phyloP scores from a whole-genome alignment of 2,329 filamentous ascomycete genomes.

The Lecanicillium sp. region DNA sequence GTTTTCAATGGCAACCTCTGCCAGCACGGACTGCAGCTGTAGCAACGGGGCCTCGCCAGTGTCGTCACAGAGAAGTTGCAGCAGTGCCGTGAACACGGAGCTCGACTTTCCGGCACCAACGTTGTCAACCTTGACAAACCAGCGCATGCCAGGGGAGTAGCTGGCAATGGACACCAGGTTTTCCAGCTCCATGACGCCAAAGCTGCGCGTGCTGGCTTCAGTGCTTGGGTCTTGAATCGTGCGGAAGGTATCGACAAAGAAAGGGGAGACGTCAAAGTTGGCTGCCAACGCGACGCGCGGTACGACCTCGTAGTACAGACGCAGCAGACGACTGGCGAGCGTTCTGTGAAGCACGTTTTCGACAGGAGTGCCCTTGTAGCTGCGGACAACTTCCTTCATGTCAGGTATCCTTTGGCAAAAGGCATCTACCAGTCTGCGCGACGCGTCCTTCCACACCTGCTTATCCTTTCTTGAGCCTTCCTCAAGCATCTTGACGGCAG shows the following conservation, averaged over 20 bases:
- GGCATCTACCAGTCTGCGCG: slow-evolving; percentile 59
- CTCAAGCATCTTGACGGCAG: slow-evolving; percentile 54
- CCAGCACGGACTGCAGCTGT: slow-evolving; percentile 48
- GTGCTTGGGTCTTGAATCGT: slow-evolving; percentile 48
- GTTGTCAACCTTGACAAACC: slow-evolving; percentile 71
- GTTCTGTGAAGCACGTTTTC: slow-evolving; percentile 70
- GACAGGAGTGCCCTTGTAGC: slow-evolving; percentile 61
- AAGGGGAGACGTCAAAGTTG: slow-evolving; percentile 79
- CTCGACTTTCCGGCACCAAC: slow-evolving; percentile 33
- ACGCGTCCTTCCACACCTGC: slow-evolving; percentile 61
- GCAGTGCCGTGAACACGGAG: slow-evolving; percentile 65
- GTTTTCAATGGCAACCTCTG: slow-evolving; percentile 55
- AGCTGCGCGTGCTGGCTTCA: slow-evolving; percentile 39
- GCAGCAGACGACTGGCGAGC: slow-evolving; percentile 67
- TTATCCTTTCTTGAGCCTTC: slow-evolving; percentile 29
- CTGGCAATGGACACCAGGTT: slow-evolving; percentile 75
- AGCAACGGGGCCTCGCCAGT: slow-evolving; percentile 23
- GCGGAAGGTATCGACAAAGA: slow-evolving; percentile 62
- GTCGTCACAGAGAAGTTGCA: slow-evolving; percentile 37
- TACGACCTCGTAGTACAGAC: slow-evolving; percentile 76
- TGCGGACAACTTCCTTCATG: slow-evolving; percentile 70
- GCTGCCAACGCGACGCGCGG: slow-evolving; percentile 74
- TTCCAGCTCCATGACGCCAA: slow-evolving; percentile 68
- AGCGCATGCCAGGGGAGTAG: slow-evolving; percentile 76
- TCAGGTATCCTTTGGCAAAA: slow-evolving; percentile 74